These are phyloP conservation scores for sunflower (Helianthus annuus) DNA, from an alignment of 129 eudicot genomes.

Conservation along the genomic window DNA sequence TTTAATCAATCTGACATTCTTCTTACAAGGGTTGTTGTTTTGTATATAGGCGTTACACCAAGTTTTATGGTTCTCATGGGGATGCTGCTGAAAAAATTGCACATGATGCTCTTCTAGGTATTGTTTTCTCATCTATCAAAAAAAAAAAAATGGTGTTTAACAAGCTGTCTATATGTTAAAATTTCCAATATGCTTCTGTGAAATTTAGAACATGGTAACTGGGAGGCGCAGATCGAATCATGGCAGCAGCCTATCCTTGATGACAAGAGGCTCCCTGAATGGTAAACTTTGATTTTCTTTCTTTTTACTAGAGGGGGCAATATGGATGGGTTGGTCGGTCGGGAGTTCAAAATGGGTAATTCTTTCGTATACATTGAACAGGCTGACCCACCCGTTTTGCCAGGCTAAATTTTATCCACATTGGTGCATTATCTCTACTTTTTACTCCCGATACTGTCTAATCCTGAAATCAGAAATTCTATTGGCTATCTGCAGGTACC, in stretches of 20 bases:
- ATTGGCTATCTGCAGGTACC: slow-evolving; percentile 68
- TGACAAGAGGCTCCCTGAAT: slow-evolving; percentile 80
- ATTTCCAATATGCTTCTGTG: slow-evolving; percentile 12
- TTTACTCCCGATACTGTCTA: slow-evolving; percentile 7
- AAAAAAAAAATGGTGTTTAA: background rate
- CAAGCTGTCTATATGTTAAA: slow-evolving; percentile 1
- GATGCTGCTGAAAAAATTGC: slow-evolving; percentile 80
- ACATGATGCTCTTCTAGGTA: slow-evolving; percentile 84
- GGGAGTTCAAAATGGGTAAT: background rate
- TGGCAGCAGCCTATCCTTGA: slow-evolving; percentile 89
- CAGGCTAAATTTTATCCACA: background rate
- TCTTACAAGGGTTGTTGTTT: slow-evolving; percentile 16
- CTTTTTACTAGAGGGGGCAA: slow-evolving; percentile 9
- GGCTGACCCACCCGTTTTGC: background rate
- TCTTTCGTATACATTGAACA: background rate
- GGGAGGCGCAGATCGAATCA: slow-evolving; percentile 92
- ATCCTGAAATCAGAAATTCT: slow-evolving; percentile 30
- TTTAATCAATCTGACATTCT: slow-evolving; percentile 14
- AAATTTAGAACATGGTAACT: slow-evolving; percentile 52
- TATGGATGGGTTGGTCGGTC: background rate
- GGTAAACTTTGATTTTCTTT: slow-evolving; percentile 49
- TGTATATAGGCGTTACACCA: slow-evolving; percentile 79
- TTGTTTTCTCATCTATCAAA: slow-evolving; percentile 25
- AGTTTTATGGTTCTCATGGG: slow-evolving; percentile 72
- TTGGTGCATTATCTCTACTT: background rate